Percentiles rank a stretch among this genome's conserved stretches.
Conservation (phyloP, 2,329 filamentous ascomycete genomes). For the Leptographium lundbergii region DNA sequence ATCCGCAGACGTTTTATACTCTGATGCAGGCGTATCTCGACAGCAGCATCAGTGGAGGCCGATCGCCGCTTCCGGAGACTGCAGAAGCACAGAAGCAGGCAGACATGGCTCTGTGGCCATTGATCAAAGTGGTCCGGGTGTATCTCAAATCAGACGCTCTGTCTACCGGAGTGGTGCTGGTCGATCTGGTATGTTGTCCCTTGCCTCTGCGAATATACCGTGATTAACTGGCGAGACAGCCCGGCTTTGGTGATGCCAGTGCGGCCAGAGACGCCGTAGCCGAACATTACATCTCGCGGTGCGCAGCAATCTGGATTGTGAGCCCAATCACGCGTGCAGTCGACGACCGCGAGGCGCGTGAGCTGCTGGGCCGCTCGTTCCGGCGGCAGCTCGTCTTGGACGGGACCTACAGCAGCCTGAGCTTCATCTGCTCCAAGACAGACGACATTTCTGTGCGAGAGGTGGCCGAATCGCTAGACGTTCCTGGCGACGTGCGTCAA, state of each 20-base stretch:
- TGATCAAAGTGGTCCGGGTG: slow-evolving; percentile 37
- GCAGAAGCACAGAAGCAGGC: slow-evolving; percentile 9
- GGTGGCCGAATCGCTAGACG: slow-evolving; percentile 8
- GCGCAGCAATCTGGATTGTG: slow-evolving; percentile 48
- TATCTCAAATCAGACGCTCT: slow-evolving; percentile 22
- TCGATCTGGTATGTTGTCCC: slow-evolving; percentile 28
- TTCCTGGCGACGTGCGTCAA: neutral
- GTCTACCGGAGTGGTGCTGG: slow-evolving; percentile 22
- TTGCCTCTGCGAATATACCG: neutral
- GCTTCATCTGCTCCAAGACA: slow-evolving; percentile 51
- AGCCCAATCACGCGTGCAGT: slow-evolving; percentile 48
- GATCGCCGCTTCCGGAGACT: slow-evolving; percentile 15
- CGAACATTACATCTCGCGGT: slow-evolving; percentile 45
- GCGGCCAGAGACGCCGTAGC: slow-evolving; percentile 45
- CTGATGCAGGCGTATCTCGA: slow-evolving; percentile 38
- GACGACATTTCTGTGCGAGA: slow-evolving; percentile 36
- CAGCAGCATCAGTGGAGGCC: slow-evolving; percentile 33
- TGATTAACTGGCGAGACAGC: slow-evolving; percentile 17
- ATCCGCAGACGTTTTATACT: slow-evolving; percentile 28
- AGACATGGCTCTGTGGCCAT: slow-evolving; percentile 28
- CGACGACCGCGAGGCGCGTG: slow-evolving; percentile 45
- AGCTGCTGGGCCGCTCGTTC: slow-evolving; percentile 42
- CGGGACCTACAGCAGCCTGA: slow-evolving; percentile 37
- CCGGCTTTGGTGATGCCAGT: slow-evolving; percentile 47
- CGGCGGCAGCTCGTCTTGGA: slow-evolving; percentile 48